phyloP scores from a whole-genome alignment of 306 rosid species.

The Mimosa pudica region DNA sequence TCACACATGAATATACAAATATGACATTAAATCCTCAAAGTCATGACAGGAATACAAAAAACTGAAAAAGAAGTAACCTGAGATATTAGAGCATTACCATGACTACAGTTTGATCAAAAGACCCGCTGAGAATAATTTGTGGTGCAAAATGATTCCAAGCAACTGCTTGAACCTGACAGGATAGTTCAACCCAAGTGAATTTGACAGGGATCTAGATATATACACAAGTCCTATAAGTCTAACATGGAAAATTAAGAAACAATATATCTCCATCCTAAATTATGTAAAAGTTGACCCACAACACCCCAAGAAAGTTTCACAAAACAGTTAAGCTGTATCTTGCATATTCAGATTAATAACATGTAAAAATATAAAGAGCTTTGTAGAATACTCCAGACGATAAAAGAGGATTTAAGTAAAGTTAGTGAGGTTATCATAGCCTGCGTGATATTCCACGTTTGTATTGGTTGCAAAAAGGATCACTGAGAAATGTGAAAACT shows the following conservation, averaged over 20 bases:
- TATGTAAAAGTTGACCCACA: slow-evolving; percentile 16
- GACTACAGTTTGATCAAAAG: slow-evolving; percentile 82
- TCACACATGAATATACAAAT: background rate
- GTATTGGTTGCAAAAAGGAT: background rate
- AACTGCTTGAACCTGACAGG: slow-evolving; percentile 85
- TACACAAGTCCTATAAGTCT: background rate
- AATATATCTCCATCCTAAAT: background rate
- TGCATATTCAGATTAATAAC: slow-evolving; percentile 16
- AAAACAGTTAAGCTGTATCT: background rate
- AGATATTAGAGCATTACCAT: slow-evolving; percentile 60
- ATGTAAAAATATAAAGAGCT: slow-evolving; percentile 5
- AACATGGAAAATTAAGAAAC: background rate
- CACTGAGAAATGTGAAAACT: background rate
- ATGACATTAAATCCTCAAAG: background rate
- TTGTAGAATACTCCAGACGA: background rate
- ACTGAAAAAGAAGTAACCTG: background rate
- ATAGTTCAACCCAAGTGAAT: slow-evolving; percentile 26
- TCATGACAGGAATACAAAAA: background rate
- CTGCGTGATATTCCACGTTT: background rate
- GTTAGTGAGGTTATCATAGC: background rate
- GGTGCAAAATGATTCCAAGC: slow-evolving; percentile 85
- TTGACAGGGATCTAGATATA: slow-evolving; percentile 32
- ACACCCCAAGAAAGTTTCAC: background rate
- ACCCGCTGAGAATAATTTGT: slow-evolving; percentile 88
- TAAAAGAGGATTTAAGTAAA: background rate